phyloP scores from a whole-genome alignment of 495 filamentous ascomycete species.

The Podospora pseudocomata region DNA sequence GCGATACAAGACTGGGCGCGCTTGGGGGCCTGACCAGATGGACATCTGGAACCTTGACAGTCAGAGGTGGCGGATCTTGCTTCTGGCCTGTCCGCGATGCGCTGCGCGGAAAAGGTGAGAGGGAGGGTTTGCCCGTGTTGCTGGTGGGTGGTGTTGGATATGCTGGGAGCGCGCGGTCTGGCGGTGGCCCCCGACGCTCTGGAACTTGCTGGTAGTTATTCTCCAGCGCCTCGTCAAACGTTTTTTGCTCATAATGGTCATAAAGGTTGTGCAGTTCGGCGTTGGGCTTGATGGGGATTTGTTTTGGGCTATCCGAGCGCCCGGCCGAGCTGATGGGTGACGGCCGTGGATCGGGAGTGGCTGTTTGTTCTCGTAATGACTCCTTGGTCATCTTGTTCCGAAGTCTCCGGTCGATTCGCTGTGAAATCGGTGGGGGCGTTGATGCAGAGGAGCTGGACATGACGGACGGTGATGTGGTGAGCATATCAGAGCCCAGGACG shows the following conservation, averaged over 20 bases:
- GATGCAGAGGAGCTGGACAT: slow-evolving; percentile 35
- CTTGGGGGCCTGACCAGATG: not conserved
- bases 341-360: slow-evolving; percentile 10
- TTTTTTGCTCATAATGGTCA: slow-evolving; percentile 51
- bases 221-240: slow-evolving; percentile 41
- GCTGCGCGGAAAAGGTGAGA: slow-evolving; percentile 23
- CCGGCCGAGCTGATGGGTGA: not conserved
- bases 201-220: slow-evolving; percentile 22
- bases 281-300: slow-evolving; percentile 28
- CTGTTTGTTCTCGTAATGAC: slow-evolving; percentile 27
- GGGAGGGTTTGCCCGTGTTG: slow-evolving; percentile 13
- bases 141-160: slow-evolving; percentile 17
- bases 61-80: slow-evolving; percentile 10
- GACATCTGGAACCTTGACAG: slow-evolving; percentile 12
- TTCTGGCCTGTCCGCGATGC: slow-evolving; percentile 6
- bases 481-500: slow-evolving; percentile 29
- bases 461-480: slow-evolving; percentile 40
- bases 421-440: slow-evolving; percentile 26
- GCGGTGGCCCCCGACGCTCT: slow-evolving; percentile 10
- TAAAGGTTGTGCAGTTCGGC: slow-evolving; percentile 43
- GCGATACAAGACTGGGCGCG: slow-evolving; percentile 24
- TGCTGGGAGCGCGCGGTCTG: slow-evolving; percentile 8
- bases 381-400: slow-evolving; percentile 33
- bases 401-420: slow-evolving; percentile 27
- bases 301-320: not conserved